Evolutionary conservation across 176 grass and related monocot species (phyloP).

Genomic region (Avena atlantica): DNA sequence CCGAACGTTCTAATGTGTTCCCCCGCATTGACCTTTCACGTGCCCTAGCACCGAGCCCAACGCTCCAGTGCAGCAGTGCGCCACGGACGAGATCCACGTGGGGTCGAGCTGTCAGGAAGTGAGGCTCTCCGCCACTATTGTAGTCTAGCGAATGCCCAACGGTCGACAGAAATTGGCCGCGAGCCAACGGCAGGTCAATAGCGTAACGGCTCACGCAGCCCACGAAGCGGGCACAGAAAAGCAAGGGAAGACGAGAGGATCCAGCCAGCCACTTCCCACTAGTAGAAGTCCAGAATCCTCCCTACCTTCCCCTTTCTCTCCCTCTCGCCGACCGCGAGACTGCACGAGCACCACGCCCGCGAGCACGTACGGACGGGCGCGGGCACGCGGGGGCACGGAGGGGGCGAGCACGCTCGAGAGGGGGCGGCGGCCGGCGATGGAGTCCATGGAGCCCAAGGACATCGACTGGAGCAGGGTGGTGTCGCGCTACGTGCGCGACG

Average conservation of each 20-base stretch:
- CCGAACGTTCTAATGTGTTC: neutral
- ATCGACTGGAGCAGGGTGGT: slow-evolving; percentile 92
- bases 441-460: slow-evolving; percentile 83
- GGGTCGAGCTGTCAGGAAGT: neutral
- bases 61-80: neutral
- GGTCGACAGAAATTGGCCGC: slow-evolving; percentile 52
- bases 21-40: neutral
- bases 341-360: neutral
- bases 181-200: slow-evolving; percentile 36
- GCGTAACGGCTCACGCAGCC: slow-evolving; percentile 37
- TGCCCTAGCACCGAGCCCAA: neutral
- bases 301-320: too few relatives aligned
- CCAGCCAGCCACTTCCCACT: neutral
- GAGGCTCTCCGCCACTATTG: neutral
- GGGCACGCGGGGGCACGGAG: neutral
- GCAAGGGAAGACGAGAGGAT: neutral
- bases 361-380: neutral
- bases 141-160: slow-evolving; percentile 42
- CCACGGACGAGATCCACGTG: neutral
- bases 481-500: slow-evolving; percentile 80
- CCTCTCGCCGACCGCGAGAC: neutral
- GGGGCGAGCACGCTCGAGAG: neutral
- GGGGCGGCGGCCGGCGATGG: slow-evolving; percentile 19
- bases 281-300: neutral
- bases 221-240: slow-evolving; percentile 18